These are phyloP conservation scores for Keqinozyma sinolaborantium DNA, from an alignment of 1,139 yeast species.

Conservation along the genomic window DNA sequence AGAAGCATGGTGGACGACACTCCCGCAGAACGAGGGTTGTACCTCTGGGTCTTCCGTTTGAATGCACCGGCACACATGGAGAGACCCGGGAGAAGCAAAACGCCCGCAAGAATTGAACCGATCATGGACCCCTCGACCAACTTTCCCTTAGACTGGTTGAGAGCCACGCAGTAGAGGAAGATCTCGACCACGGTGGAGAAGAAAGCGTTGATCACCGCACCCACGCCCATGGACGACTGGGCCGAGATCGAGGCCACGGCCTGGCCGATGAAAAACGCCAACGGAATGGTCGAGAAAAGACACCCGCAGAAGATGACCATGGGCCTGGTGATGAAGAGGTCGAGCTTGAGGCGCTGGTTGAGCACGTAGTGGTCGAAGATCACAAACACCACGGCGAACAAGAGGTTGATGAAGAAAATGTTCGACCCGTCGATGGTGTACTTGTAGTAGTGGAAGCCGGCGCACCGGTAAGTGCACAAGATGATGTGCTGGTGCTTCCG, in stretches of 20 bases:
- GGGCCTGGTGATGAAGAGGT: conserved; percentile 54
- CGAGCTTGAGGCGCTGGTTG: conserved; percentile 47
- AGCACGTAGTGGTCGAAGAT: conserved; percentile 73
- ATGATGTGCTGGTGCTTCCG: conserved; percentile 41
- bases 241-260: conserved; percentile 99
- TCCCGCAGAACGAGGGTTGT: conserved; percentile 95
- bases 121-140: conserved; percentile 97
- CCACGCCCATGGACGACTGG: conserved; percentile 98
- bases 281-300: conserved; percentile 80
- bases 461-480: conserved; percentile 87
- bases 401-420: conserved; percentile 82
- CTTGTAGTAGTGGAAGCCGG: conserved; percentile 90
- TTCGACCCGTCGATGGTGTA: conserved; percentile 96
- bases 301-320: conserved; percentile 69
- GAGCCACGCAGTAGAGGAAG: conserved; percentile 86
- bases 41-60: conserved; percentile 86
- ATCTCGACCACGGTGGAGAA: conserved; percentile 95
- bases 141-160: conserved; percentile 79
- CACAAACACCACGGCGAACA: conserved; percentile 76
- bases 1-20: conserved; percentile 94
- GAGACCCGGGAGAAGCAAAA: conserved; percentile 82
- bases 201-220: conserved; percentile 97
- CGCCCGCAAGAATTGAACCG: conserved; percentile 93
- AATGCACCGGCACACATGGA: conserved; percentile 98
- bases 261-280: conserved; percentile 96